Evolutionary conservation across 2,329 filamentous ascomycete species (phyloP).

Genomic region (Neonectria sp.): DNA sequence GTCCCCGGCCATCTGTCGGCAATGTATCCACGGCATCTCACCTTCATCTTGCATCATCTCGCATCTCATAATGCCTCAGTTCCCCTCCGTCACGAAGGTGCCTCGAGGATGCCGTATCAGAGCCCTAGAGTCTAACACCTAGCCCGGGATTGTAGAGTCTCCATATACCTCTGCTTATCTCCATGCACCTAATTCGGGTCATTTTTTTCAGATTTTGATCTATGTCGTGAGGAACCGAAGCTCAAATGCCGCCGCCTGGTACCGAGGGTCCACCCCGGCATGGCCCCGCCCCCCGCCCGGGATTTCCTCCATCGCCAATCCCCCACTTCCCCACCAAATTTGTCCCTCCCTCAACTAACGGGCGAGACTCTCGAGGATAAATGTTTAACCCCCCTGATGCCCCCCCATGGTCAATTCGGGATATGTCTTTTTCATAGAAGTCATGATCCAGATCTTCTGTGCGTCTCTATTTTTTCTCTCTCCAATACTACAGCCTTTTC

Average conservation of each 20-base stretch:
- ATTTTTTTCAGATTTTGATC: not conserved
- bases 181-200: too few species aligned
- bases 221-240: too few species aligned
- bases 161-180: too few species aligned
- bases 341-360: conserved; percentile 1
- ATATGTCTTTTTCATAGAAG: conserved; percentile 12
- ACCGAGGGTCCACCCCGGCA: conserved; percentile 25
- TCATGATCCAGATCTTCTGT: conserved; percentile 1
- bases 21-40: not conserved
- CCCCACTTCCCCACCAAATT: conserved; percentile 24
- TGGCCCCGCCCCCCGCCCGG: conserved; percentile 1
- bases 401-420: conserved; percentile 28
- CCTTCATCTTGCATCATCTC: not conserved
- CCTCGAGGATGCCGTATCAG: not conserved
- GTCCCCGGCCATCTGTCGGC: not conserved
- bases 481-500: not conserved
- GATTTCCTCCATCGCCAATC: conserved; percentile 1
- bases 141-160: too few species aligned
- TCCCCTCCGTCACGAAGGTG: not conserved
- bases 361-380: conserved; percentile 40
- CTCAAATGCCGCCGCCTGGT: conserved; percentile 41
- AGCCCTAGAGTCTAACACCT: too few species aligned
- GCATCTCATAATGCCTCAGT: not conserved
- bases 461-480: not conserved
- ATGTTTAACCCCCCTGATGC: conserved; percentile 44